phyloP scores from a whole-genome alignment of 2,329 filamentous ascomycete species.

The Lachnellula subtilissima region DNA sequence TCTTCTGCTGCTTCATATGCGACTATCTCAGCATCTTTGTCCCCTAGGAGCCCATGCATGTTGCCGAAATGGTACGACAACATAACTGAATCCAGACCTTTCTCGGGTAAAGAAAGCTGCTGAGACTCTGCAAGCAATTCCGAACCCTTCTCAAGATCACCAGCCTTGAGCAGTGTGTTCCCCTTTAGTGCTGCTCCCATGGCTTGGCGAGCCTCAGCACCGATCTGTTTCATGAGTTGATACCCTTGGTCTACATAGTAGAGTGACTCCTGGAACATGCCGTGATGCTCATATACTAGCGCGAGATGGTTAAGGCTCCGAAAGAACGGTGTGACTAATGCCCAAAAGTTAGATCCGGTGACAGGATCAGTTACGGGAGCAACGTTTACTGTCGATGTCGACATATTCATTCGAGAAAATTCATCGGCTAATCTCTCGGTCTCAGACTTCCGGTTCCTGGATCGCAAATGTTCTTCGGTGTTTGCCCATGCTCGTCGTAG shows the following conservation, averaged over 20 bases:
- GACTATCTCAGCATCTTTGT: slow-evolving; percentile 43
- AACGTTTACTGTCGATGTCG: slow-evolving; percentile 36
- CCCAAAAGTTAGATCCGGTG: slow-evolving; percentile 71
- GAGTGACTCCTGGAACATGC: slow-evolving; percentile 80
- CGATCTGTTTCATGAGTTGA: slow-evolving; percentile 54
- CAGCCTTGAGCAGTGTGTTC: slow-evolving; percentile 52
- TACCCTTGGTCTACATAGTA: slow-evolving; percentile 83
- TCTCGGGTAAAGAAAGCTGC: slow-evolving; percentile 43
- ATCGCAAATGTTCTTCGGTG: slow-evolving; percentile 27
- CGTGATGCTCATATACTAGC: slow-evolving; percentile 73
- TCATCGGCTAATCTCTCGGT: slow-evolving; percentile 29
- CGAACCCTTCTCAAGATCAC: slow-evolving; percentile 53
- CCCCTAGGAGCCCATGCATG: slow-evolving; percentile 44
- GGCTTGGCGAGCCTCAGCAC: slow-evolving; percentile 39
- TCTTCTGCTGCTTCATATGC: slow-evolving; percentile 45
- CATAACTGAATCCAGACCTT: slow-evolving; percentile 41
- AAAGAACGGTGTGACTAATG: slow-evolving; percentile 68
- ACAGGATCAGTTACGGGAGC: slow-evolving; percentile 29
- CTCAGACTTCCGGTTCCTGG: slow-evolving; percentile 10
- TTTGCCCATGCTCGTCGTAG: slow-evolving; percentile 37
- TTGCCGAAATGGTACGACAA: slow-evolving; percentile 53
- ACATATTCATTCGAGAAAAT: slow-evolving; percentile 33
- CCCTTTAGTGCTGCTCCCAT: slow-evolving; percentile 52
- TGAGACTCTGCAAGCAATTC: slow-evolving; percentile 51
- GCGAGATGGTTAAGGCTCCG: slow-evolving; percentile 69